Evolutionary conservation across 1,284 basidiomycete genomes (phyloP), one percentile per base, ranked within the genome.

Genomic region (Mrakiaceae sp.): DNA sequence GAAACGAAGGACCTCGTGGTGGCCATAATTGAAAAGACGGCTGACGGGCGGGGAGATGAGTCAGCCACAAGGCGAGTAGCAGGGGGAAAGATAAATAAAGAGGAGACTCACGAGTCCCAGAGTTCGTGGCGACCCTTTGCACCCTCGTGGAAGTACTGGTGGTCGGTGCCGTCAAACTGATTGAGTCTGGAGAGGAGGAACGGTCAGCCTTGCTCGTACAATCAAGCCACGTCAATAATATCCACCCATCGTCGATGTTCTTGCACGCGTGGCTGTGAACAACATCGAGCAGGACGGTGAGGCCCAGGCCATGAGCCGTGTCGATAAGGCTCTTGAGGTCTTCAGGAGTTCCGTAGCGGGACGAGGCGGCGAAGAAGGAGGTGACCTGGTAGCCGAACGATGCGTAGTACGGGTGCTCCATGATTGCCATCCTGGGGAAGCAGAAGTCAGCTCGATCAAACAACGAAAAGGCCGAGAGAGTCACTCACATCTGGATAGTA

Each of bases 401-500:
- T 68, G 95, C 95, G 78, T 98, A 98, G 77, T 98, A 98, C 3
- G 94, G 90, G 72, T 98, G 95, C 74, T 98, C 93, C 90, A 97
- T 94, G 69, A 97, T 81, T 5, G 90, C 93, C 93, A 96, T 96
- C 75, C 76, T 77, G 66, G 5, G n/a, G 8, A 48, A 10, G 11
- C 11, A 46, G 44, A 16, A 3, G 9, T 9, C 48, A 49, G 39
- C 48, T 47, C 40, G 5, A 12, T 27, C 10, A 43, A 50, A 3
- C 11, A 64, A 16, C 27, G 55, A 48, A 48, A 44, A 48, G 51
- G 6, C 9, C 10, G 9, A 42, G n/a, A 44, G 27, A 9, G 10
- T 8, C 0, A 65, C 75, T 57, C 56, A 76, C 71, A 98, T 83
- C 75, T 98, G 95, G 68, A 98, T 96, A 58, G 87, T 85, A 74